Conservation (phyloP, 352 stramenopile species). For the Hyaloperonospora arabidopsidis region DNA sequence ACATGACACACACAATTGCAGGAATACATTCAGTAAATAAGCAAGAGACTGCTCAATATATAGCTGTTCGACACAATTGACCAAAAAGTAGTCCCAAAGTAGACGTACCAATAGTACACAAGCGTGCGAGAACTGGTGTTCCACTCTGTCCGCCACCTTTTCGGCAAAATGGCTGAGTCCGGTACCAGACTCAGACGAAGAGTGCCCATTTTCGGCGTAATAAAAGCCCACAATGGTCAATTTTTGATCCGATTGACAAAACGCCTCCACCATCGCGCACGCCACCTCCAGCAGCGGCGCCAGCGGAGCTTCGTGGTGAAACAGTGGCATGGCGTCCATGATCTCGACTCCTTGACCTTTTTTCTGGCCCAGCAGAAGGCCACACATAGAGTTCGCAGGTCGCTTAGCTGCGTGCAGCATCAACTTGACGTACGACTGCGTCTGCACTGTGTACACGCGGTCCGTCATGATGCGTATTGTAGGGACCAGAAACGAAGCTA, state of each 20-base stretch:
- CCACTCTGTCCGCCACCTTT: slow-evolving; percentile 64
- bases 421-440: slow-evolving; percentile 67
- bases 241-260: slow-evolving; percentile 31
- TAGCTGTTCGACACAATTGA: too few species aligned
- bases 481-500: neutral
- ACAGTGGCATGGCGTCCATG: slow-evolving; percentile 62
- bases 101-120: slow-evolving; percentile 49
- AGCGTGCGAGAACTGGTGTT: slow-evolving; percentile 53
- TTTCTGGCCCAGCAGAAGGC: slow-evolving; percentile 53
- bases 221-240: slow-evolving; percentile 66
- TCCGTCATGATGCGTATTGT: slow-evolving; percentile 35
- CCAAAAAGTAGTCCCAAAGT: neutral
- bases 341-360: slow-evolving; percentile 39
- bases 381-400: slow-evolving; percentile 36
- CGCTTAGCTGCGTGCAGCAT: slow-evolving; percentile 63
- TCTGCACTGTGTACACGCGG: slow-evolving; percentile 43
- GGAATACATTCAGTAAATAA: too few species aligned
- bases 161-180: slow-evolving; percentile 46
- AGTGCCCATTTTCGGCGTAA: slow-evolving; percentile 33
- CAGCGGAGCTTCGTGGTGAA: slow-evolving; percentile 67
- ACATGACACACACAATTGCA: neutral
- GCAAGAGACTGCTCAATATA: too few species aligned
- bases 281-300: slow-evolving; percentile 57
- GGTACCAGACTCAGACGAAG: slow-evolving; percentile 24
- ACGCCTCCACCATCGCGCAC: slow-evolving; percentile 61